Evolutionary conservation across 371 early-diverging fungal species (phyloP).

Genomic region (Rhizopus delemar): DNA sequence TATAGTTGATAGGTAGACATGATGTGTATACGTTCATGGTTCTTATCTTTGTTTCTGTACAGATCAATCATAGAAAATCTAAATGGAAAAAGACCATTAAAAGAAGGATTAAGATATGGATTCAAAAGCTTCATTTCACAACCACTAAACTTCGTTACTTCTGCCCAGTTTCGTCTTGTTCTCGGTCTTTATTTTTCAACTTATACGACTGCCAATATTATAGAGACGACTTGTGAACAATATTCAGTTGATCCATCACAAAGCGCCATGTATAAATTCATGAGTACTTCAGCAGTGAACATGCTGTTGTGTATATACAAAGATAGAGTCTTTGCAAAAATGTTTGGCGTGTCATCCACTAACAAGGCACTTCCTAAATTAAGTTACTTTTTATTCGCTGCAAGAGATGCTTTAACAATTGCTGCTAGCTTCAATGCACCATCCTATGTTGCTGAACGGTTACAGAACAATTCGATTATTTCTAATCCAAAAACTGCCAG

Average conservation of each 20-base stretch:
- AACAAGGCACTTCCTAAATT: constrained; percentile 50
- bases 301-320: constrained; percentile 62
- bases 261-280: constrained; percentile 54
- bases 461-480: constrained; percentile 22
- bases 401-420: constrained; percentile 66
- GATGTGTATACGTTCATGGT: too few species aligned
- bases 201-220: constrained; percentile 58
- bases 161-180: constrained; percentile 55
- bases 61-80: constrained; percentile 67
- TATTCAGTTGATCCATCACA: constrained; percentile 22
- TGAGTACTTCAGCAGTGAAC: constrained; percentile 60
- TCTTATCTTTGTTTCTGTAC: too few species aligned
- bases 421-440: constrained; percentile 72
- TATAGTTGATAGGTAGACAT: constrained; percentile 61
- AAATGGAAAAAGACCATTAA: constrained; percentile 53
- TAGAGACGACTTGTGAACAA: constrained; percentile 57
- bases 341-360: constrained; percentile 53
- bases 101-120: constrained; percentile 49
- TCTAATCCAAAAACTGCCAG: constrained; percentile 29
- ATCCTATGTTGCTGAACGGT: constrained; percentile 27
- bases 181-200: constrained; percentile 61
- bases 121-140: constrained; percentile 34
- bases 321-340: constrained; percentile 63
- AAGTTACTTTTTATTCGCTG: constrained; percentile 57
- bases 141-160: constrained; percentile 47